Percentiles rank a stretch among this genome's conserved stretches.
These are phyloP conservation scores for Tremella mesenterica DNA, from an alignment of 768 basidiomycete genomes.

Conservation along the genomic window DNA sequence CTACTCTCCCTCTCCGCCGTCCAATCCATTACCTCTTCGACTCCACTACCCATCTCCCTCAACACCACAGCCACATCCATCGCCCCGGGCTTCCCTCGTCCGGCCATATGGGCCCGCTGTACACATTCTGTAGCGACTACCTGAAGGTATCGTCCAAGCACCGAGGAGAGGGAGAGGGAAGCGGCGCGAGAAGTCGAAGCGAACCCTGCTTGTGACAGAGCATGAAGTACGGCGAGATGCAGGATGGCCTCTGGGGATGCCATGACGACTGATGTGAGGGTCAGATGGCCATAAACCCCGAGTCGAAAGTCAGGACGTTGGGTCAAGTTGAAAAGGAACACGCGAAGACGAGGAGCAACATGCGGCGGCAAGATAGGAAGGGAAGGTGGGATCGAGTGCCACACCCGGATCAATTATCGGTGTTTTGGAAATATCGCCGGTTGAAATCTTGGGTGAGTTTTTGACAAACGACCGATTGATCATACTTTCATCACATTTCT, in stretches of 20 bases:
- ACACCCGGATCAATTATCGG: no score
- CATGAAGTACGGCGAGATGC: slow-evolving; percentile 31
- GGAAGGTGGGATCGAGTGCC: no score
- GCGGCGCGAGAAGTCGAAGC: slow-evolving; percentile 32
- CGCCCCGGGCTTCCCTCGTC: slow-evolving; percentile 27
- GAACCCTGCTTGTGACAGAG: slow-evolving; percentile 30
- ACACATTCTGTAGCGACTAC: slow-evolving; percentile 23
- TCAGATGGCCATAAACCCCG: not conserved
- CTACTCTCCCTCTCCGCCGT: slow-evolving; percentile 8
- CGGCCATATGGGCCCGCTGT: slow-evolving; percentile 21
- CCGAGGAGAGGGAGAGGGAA: slow-evolving; percentile 25
- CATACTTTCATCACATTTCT: no score
- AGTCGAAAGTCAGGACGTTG: no score
- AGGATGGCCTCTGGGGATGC: slow-evolving; percentile 29
- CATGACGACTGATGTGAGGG: slow-evolving; percentile 7
- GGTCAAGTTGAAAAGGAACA: no score
- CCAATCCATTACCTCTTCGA: slow-evolving; percentile 22
- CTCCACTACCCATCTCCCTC: slow-evolving; percentile 21
- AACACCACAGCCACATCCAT: slow-evolving; percentile 27
- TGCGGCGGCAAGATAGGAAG: not conserved
- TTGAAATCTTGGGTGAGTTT: not conserved
- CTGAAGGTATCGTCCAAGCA: slow-evolving; percentile 19
- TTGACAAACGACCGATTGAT: no score
- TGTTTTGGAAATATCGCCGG: not conserved
- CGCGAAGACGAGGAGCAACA: no score